These are phyloP conservation scores for Hanseniaspora gamundiae DNA, from an alignment of 1,139 yeast genomes.

Conservation along the genomic window DNA sequence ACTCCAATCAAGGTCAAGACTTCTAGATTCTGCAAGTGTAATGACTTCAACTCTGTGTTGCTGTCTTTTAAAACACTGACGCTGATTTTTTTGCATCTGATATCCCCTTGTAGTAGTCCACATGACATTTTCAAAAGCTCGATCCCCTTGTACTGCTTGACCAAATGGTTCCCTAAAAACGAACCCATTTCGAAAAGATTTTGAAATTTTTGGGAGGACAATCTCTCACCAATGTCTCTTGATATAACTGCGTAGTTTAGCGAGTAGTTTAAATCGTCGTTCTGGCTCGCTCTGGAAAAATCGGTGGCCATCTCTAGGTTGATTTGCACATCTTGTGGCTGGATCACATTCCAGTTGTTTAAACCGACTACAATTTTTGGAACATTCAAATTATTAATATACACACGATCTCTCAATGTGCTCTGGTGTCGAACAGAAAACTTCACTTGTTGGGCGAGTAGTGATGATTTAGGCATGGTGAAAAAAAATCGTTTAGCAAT, in stretches of 20 bases:
- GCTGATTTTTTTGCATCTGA: conserved; percentile 38
- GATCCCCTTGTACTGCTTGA: conserved; percentile 23
- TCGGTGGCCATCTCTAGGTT: conserved; percentile 53
- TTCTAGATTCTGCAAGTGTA: conserved; percentile 30
- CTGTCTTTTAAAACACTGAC: conserved; percentile 25
- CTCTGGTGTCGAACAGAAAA: background rate
- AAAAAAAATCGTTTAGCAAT: background rate
- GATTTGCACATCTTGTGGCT: conserved; percentile 56
- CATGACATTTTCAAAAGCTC: conserved; percentile 3
- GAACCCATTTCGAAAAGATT: conserved; percentile 37
- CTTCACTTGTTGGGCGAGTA: background rate
- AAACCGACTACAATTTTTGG: conserved; percentile 52
- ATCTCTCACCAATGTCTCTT: conserved; percentile 42
- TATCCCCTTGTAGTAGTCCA: conserved; percentile 28
- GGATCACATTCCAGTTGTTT: conserved; percentile 65
- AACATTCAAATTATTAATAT: conserved; percentile 44
- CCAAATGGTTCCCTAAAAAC: conserved; percentile 29
- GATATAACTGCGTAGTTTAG: conserved; percentile 81
- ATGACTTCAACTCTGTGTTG: conserved; percentile 9
- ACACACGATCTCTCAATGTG: conserved; percentile 35
- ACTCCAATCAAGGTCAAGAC: conserved; percentile 78
- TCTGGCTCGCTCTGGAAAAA: conserved; percentile 54
- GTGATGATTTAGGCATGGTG: background rate
- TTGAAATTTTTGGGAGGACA: conserved; percentile 31
- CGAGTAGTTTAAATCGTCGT: conserved; percentile 71